Evolutionary conservation across 2,329 filamentous ascomycete genomes (phyloP).

Genomic region (Epichloe gansuensis): DNA sequence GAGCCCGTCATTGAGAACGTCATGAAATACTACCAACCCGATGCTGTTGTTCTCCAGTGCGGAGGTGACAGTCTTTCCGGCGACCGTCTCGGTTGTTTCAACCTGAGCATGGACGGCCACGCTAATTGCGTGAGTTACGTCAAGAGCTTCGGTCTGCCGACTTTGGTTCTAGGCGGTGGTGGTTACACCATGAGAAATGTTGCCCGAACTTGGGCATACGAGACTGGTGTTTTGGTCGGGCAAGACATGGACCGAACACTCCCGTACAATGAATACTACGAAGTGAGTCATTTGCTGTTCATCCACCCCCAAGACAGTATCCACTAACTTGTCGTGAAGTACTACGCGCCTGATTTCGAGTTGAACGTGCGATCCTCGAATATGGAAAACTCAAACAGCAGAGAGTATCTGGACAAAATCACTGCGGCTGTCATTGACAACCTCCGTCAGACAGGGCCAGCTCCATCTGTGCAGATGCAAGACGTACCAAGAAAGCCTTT

Average conservation of each 20-base stretch:
- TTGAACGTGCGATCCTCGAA: slow-evolving; percentile 82
- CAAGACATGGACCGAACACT: slow-evolving; percentile 71
- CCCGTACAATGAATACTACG: slow-evolving; percentile 94
- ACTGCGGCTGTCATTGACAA: slow-evolving; percentile 76
- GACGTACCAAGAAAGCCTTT: slow-evolving; percentile 55
- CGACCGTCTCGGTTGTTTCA: slow-evolving; percentile 91
- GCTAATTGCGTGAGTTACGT: slow-evolving; percentile 89
- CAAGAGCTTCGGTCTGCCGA: slow-evolving; percentile 72
- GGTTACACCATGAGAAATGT: slow-evolving; percentile 98
- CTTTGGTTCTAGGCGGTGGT: slow-evolving; percentile 87
- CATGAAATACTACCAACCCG: slow-evolving; percentile 77
- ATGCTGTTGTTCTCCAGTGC: slow-evolving; percentile 90
- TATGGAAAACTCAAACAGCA: slow-evolving; percentile 82
- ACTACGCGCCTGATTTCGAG: slow-evolving; percentile 84
- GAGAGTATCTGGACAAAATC: slow-evolving; percentile 71
- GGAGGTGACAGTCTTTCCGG: slow-evolving; percentile 91
- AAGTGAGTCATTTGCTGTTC: slow-evolving; percentile 30
- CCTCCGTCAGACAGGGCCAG: slow-evolving; percentile 71
- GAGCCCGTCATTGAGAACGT: slow-evolving; percentile 78
- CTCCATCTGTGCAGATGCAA: slow-evolving; percentile 84
- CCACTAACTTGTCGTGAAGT: slow-evolving; percentile 37
- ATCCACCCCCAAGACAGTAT: no score
- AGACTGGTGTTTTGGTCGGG: slow-evolving; percentile 81
- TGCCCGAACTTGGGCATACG: slow-evolving; percentile 91
- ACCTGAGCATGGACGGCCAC: slow-evolving; percentile 91